These are phyloP conservation scores for Rhynchospora breviuscula DNA, from an alignment of 176 grass and related monocot genomes.

Conservation along the genomic window DNA sequence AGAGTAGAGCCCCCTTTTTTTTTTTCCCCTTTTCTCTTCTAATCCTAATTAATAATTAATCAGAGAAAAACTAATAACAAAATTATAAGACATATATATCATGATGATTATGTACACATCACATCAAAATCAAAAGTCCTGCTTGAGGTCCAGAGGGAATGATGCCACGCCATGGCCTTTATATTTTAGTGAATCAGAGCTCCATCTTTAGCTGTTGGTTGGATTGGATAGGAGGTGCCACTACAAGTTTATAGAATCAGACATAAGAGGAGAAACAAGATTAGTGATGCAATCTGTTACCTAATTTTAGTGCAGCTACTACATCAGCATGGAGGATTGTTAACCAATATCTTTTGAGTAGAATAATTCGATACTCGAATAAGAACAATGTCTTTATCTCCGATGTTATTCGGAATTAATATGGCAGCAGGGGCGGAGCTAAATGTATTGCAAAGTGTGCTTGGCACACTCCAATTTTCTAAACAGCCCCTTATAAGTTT, in stretches of 20 bases:
- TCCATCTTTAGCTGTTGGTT: slow-evolving; percentile 17
- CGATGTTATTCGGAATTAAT: neutral
- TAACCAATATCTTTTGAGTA: neutral
- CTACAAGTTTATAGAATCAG: neutral
- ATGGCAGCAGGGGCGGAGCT: neutral
- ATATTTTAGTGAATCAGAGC: neutral
- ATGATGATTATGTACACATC: slow-evolving; percentile 14
- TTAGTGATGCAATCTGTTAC: neutral
- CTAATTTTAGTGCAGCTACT: neutral
- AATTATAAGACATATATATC: slow-evolving; percentile 11
- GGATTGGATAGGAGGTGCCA: slow-evolving; percentile 8
- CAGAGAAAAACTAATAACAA: neutral
- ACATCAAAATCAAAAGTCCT: slow-evolving; percentile 1
- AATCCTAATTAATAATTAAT: slow-evolving; percentile 14
- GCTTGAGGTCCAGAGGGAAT: neutral
- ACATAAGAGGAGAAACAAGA: neutral
- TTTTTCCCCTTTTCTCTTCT: neutral
- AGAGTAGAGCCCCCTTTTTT: neutral
- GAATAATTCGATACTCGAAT: neutral
- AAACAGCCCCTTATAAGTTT: no score
- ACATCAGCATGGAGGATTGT: no score
- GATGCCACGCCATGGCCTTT: neutral
- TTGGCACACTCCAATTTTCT: no score
- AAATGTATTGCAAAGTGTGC: no score
- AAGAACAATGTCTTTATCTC: neutral